Percentiles rank a stretch among this genome's conserved stretches.
Conservation (phyloP, 768 basidiomycete species). For the Serpula lacrymans region DNA sequence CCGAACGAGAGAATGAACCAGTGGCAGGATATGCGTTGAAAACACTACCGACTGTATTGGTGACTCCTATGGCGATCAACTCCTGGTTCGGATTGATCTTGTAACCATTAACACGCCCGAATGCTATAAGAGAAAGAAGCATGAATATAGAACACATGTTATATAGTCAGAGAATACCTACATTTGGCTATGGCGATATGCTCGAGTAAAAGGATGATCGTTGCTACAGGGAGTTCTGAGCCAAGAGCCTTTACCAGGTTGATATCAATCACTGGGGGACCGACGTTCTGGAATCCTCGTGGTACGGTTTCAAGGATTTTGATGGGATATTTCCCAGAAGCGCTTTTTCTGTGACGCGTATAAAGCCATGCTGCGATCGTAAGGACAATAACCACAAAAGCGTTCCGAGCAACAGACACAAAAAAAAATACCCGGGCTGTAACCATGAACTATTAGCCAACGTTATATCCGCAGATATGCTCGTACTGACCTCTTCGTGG, state of each 20-base stretch:
- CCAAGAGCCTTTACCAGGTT: slow-evolving; percentile 65
- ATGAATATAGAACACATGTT: neutral
- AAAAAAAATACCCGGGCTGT: slow-evolving; percentile 75
- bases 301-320: slow-evolving; percentile 83
- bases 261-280: slow-evolving; percentile 40
- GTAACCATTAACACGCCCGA: slow-evolving; percentile 93
- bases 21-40: slow-evolving; percentile 96
- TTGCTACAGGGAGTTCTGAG: slow-evolving; percentile 76
- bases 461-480: neutral
- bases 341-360: slow-evolving; percentile 55
- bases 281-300: slow-evolving; percentile 69
- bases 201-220: slow-evolving; percentile 87
- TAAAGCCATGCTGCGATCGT: slow-evolving; percentile 88
- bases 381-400: slow-evolving; percentile 84
- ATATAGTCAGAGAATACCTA: slow-evolving; percentile 30
- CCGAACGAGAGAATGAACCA: slow-evolving; percentile 98
- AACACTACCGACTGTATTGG: slow-evolving; percentile 85
- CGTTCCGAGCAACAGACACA: slow-evolving; percentile 71
- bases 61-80: slow-evolving; percentile 95
- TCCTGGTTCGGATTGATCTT: slow-evolving; percentile 94
- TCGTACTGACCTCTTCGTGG: slow-evolving; percentile 55
- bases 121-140: slow-evolving; percentile 54
- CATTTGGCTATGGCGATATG: slow-evolving; percentile 98
- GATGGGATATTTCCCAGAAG: slow-evolving; percentile 74
- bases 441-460: slow-evolving; percentile 5